Evolutionary conservation across 495 filamentous ascomycete species (phyloP), one percentile per base, ranked within the genome.

Genomic region (Hypoxylon trugodes): DNA sequence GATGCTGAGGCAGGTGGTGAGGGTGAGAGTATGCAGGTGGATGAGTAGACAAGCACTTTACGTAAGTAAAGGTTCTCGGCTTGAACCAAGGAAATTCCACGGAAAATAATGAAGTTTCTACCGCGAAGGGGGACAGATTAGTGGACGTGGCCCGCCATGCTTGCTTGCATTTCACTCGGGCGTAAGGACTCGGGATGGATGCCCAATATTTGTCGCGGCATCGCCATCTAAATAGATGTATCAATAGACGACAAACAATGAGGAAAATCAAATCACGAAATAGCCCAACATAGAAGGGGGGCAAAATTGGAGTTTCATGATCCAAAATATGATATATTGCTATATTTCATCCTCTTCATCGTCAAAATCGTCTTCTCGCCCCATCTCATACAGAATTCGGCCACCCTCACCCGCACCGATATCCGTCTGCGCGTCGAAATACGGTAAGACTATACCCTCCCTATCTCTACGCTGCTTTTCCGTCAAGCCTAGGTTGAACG

Each of bases 301-400:
- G n/a, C n/a, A n/a, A n/a, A n/a, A n/a, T n/a, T n/a, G n/a, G n/a
- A n/a, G n/a, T n/a, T n/a, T n/a, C n/a, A n/a, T n/a, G 38, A 18
- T 49, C 21, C 25, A 55, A 12, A 42, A 46, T 16, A 21, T 19
- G 13, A 21, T 46, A 5, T n/a, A 9, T 33, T 16, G 41, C 75
- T 75, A 96, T 48, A 97, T 93, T 75, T 98, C 96, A 81, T 98
- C 95, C 71, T 98, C 96, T 76, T 98, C 96, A 60, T 98, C 95
- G 71, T 98, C 95, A 74, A 96, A 98, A 76, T 98, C 96, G 78
- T 98, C 95, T 78, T 97, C 96, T 48, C 85, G 84, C 24, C 94
- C 95, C 88, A 97, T 95, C 48, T 97, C 93, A 77, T 98, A 98
- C 68, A 98, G 69, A 49, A 98, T 98, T 60, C 93, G 82, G 0